Conservation (phyloP, 2,329 filamentous ascomycete species). For the Epichloe glyceriae region DNA sequence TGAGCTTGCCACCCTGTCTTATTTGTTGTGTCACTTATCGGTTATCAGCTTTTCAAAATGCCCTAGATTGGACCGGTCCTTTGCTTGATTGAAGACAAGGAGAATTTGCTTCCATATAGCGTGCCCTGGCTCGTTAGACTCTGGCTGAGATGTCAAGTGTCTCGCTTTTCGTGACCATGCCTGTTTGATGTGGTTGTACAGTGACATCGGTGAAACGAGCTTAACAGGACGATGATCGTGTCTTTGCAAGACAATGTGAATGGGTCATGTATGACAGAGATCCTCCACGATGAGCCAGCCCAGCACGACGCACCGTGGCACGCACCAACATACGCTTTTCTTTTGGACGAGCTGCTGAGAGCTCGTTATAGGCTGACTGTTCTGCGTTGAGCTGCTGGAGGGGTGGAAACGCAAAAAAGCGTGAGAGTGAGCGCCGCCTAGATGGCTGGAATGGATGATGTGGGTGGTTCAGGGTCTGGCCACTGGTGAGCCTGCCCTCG, state of each 20-base stretch:
- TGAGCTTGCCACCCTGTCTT: background rate
- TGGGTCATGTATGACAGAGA: too few species aligned
- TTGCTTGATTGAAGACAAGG: background rate
- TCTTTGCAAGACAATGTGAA: background rate
- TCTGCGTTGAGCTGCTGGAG: background rate
- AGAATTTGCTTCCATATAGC: background rate
- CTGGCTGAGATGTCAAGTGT: background rate
- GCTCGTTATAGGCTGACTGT: background rate
- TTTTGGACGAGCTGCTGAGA: background rate
- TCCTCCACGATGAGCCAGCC: background rate
- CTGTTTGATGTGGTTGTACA: background rate
- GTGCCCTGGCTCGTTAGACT: background rate
- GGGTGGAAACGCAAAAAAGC: too few species aligned
- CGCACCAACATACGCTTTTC: background rate
- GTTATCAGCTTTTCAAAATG: background rate
- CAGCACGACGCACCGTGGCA: background rate
- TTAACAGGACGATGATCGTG: background rate
- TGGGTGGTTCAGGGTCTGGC: constrained; percentile 5
- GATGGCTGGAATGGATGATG: constrained; percentile 10
- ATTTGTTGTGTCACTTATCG: background rate
- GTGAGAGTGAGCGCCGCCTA: constrained; percentile 1
- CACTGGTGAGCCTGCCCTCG: background rate
- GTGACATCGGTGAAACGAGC: background rate
- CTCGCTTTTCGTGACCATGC: background rate
- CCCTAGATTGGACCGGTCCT: background rate